Evolutionary conservation across 176 grass and related monocot species (phyloP).

Genomic region (Cenchrus purpureus): DNA sequence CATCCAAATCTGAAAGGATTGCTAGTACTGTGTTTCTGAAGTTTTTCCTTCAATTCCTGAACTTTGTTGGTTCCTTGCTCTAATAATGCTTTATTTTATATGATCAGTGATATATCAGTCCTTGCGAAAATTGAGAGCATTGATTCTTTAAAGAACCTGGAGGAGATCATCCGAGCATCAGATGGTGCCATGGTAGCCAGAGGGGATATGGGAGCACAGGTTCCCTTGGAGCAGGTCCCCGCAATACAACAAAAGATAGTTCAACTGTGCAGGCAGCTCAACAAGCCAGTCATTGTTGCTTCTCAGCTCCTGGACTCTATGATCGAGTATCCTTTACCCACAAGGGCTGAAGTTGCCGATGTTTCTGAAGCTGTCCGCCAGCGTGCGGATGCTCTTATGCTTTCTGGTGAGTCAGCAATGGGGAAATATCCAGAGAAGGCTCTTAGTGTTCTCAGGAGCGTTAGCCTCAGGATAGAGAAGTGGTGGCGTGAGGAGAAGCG

Average conservation of each 20-base stretch:
- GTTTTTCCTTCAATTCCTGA: conserved; percentile 27
- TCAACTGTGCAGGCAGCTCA: conserved; percentile 85
- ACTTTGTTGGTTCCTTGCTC: background rate
- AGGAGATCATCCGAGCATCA: conserved; percentile 82
- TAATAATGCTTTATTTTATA: conserved; percentile 32
- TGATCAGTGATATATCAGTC: conserved; percentile 82
- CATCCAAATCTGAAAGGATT: background rate
- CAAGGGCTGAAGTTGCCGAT: conserved; percentile 95
- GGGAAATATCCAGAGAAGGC: conserved; percentile 90
- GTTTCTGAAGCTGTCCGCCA: conserved; percentile 95
- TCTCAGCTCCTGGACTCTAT: conserved; percentile 97
- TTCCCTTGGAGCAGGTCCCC: conserved; percentile 94
- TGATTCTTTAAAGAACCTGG: conserved; percentile 83
- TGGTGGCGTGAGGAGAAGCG: conserved; percentile 99
- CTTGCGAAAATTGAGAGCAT: conserved; percentile 97
- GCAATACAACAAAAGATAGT: conserved; percentile 92
- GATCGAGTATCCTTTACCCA: conserved; percentile 95
- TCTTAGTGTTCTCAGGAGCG: conserved; percentile 81
- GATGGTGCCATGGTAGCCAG: conserved; percentile 95
- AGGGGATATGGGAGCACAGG: conserved; percentile 95
- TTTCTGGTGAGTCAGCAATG: conserved; percentile 99
- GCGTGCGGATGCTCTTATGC: conserved; percentile 89
- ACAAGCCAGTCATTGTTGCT: conserved; percentile 96
- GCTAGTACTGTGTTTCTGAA: background rate
- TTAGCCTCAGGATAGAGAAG: conserved; percentile 89